Conservation (phyloP, 768 basidiomycete genomes). For the Boletus subparvulus region DNA sequence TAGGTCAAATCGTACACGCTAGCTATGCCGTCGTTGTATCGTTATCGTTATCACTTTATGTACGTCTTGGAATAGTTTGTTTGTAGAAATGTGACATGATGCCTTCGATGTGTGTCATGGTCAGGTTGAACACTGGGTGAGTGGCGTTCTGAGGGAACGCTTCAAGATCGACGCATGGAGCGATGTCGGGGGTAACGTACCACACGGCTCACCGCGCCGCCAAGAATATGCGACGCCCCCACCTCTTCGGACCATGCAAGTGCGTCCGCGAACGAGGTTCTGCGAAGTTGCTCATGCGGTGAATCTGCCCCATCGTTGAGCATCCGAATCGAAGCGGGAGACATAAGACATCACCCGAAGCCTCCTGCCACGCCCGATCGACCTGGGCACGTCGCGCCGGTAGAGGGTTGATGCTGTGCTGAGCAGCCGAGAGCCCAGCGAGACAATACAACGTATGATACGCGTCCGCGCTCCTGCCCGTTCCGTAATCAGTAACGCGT, state of each 20-base stretch:
- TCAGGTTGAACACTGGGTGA: constrained; percentile 76
- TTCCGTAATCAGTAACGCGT: not conserved
- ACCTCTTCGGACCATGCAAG: constrained; percentile 71
- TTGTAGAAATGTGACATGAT: constrained; percentile 76
- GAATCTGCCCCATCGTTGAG: constrained; percentile 26
- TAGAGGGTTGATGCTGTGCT: constrained; percentile 69
- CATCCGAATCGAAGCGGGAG: not conserved
- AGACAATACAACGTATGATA: constrained; percentile 96
- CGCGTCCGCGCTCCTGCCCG: constrained; percentile 73
- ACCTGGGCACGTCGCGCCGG: constrained; percentile 35
- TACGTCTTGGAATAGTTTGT: constrained; percentile 47
- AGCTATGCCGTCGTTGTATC: not conserved
- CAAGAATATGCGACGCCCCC: constrained; percentile 53
- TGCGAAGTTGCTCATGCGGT: constrained; percentile 32
- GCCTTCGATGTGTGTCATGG: constrained; percentile 60
- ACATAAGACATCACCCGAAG: constrained; percentile 12
- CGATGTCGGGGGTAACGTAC: constrained; percentile 38
- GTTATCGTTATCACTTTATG: not conserved
- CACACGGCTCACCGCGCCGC: constrained; percentile 60
- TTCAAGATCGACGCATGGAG: not conserved
- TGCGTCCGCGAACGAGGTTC: constrained; percentile 50
- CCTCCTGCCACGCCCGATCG: constrained; percentile 38
- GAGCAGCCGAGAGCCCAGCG: constrained; percentile 84
- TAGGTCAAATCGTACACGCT: constrained; percentile 2
- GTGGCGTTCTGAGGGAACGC: constrained; percentile 65